These are phyloP conservation scores for Dactylellina drechsleri DNA, from an alignment of 2,329 filamentous ascomycete species.

Conservation along the genomic window DNA sequence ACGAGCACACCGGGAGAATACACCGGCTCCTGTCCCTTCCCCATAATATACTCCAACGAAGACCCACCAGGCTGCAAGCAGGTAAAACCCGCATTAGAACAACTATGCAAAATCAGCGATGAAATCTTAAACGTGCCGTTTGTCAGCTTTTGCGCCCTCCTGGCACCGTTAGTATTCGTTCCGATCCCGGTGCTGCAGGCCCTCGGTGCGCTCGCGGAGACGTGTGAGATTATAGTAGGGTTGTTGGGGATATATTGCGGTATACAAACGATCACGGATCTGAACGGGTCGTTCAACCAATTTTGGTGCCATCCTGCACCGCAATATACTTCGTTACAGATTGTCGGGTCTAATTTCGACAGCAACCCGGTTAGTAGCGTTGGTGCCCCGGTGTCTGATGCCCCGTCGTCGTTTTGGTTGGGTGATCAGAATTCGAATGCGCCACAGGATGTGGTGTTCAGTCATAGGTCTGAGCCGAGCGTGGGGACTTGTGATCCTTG, in stretches of 20 bases:
- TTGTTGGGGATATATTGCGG: constrained; percentile 12
- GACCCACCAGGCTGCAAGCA: constrained; percentile 7
- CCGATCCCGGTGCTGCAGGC: constrained; percentile 4
- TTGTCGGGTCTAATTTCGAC: constrained; percentile 17
- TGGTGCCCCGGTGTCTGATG: background rate
- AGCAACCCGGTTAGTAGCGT: constrained; percentile 14
- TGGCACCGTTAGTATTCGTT: background rate
- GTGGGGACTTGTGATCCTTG: constrained; percentile 7
- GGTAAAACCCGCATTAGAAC: constrained; percentile 10
- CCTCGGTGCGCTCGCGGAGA: background rate
- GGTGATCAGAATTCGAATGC: constrained; percentile 6
- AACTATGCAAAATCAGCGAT: constrained; percentile 1
- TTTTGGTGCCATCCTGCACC: constrained; percentile 26
- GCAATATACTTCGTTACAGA: background rate
- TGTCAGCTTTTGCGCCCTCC: constrained; percentile 8
- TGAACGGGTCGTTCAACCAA: background rate
- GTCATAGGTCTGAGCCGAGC: constrained; percentile 6
- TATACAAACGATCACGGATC: background rate
- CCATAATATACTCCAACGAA: background rate
- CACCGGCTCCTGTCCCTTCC: constrained; percentile 12
- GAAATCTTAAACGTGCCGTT: background rate
- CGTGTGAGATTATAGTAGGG: background rate
- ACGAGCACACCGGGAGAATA: constrained; percentile 23
- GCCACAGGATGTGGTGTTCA: constrained; percentile 9
- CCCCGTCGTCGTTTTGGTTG: background rate